These are phyloP conservation scores for Mycena alexandri DNA, from an alignment of 768 basidiomycete species.

Conservation along the genomic window DNA sequence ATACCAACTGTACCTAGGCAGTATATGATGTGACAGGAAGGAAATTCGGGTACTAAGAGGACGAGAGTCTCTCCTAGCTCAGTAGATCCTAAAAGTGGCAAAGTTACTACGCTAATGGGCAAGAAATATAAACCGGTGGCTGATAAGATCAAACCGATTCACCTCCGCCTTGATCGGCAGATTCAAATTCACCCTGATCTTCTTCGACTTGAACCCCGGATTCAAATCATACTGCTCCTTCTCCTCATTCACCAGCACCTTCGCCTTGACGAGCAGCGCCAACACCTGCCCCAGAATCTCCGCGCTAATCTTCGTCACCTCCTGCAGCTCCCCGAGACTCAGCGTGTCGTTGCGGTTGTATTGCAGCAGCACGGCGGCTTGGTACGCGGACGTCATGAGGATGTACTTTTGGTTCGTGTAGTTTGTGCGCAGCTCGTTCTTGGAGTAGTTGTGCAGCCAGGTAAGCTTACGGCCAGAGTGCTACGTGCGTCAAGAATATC, in stretches of 20 bases:
- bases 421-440: conserved; percentile 95
- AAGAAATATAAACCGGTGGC: too few species aligned
- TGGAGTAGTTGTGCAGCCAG: conserved; percentile 99
- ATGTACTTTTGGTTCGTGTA: conserved; percentile 97
- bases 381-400: conserved; percentile 93
- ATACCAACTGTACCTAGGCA: too few species aligned
- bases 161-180: conserved; percentile 94
- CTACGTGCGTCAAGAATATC: conserved; percentile 55
- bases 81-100: too few species aligned
- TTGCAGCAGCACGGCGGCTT: conserved; percentile 92
- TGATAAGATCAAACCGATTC: too few species aligned
- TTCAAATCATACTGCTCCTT: conserved; percentile 93
- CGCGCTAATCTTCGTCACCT: conserved; percentile 32
- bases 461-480: conserved; percentile 97
- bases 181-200: conserved; percentile 93
- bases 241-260: conserved; percentile 90
- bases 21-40: too few species aligned
- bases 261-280: conserved; percentile 84
- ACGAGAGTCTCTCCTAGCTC: too few species aligned
- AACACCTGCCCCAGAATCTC: conserved; percentile 36
- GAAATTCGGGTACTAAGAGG: too few species aligned
- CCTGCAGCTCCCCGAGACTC: conserved; percentile 31
- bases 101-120: too few species aligned
- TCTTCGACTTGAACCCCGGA: conserved; percentile 91
- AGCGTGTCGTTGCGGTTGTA: conserved; percentile 94